Evolutionary conservation across 1,284 basidiomycete genomes (phyloP).

Genomic region (Mycena sp.): DNA sequence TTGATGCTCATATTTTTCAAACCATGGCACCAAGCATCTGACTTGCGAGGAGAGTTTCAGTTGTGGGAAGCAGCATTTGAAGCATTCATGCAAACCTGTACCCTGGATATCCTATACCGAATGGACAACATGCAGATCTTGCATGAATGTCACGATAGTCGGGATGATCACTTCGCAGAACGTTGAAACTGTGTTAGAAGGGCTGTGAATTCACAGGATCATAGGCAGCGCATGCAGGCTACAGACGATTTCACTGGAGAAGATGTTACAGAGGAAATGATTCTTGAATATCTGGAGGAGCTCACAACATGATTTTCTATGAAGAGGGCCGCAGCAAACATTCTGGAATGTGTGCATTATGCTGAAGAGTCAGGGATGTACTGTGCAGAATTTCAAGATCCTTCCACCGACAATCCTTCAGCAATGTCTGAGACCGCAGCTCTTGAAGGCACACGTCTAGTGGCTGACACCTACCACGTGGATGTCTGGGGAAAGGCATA

Average conservation of each 20-base stretch:
- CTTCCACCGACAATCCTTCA: too few relatives aligned
- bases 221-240: not conserved
- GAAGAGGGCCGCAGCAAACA: not conserved
- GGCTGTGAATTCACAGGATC: not conserved
- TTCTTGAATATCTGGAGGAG: constrained; percentile 4
- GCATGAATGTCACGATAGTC: constrained; percentile 20
- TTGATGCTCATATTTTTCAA: constrained; percentile 44
- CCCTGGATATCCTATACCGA: not conserved
- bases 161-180: constrained; percentile 31
- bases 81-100: not conserved
- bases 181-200: not conserved
- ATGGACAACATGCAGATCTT: constrained; percentile 26
- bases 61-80: constrained; percentile 7
- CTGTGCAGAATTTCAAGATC: not conserved
- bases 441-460: not conserved
- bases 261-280: constrained; percentile 8
- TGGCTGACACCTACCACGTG: not conserved
- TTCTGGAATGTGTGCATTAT: constrained; percentile 1
- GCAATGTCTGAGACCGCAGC: not conserved
- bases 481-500: not conserved
- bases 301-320: not conserved
- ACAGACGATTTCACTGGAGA: constrained; percentile 6
- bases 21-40: constrained; percentile 37
- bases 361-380: not conserved
- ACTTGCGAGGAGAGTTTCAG: constrained; percentile 30